Base-by-base conservation (phyloP, 2,329 filamentous ascomycete genomes). In the Sarocladiaceae sp. region DNA sequence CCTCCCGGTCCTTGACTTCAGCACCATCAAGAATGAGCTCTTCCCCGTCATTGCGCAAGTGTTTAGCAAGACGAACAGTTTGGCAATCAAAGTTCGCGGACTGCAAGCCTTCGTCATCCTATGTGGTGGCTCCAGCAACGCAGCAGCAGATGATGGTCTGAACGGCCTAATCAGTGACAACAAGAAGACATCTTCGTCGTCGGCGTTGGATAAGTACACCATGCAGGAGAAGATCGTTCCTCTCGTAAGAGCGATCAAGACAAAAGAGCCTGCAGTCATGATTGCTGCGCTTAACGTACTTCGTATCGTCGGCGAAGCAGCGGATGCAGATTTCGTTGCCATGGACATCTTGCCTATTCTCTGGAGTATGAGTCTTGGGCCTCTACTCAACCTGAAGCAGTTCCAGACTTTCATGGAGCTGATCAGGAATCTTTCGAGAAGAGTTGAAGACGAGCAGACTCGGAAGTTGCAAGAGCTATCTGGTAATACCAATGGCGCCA, bases 161-260 rank as follows among this genome's bases (percentile, higher is more conserved):
- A 86, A 90, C 58, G 91, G 90, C 0, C 74, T 92, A 64, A 62
- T 71, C 37, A 68, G 79, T 58, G 74, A 80, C 48, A 82, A 80
- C 62, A 78, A 81, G 53, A 85, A 86, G 63, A 73, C 26, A 17
- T 80, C 79, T 3, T 87, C 82, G 1, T 87, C 87, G 1, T 90
- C 84, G 2, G 92, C 93, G 3, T 75, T 99, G 25, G 94, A 99
- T 72, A 97, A 97, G 67, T 97, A 94, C 64, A 97, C 94, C 0
- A 93, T 99, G 72, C 94, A 99, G 66, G 94, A 99, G 66, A 97
- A 97, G 73, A 88, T 99, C 29, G 82, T 97, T 0, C 94, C 94
- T 0, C 73, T 97, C 4, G 78, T 99, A 55, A 91, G 89, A 63
- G 91, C 79, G 2, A 97, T 99, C 72, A 97, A 96, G 70, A 99